phyloP scores from a whole-genome alignment of 306 rosid genomes.

The Glycine tomentella region DNA sequence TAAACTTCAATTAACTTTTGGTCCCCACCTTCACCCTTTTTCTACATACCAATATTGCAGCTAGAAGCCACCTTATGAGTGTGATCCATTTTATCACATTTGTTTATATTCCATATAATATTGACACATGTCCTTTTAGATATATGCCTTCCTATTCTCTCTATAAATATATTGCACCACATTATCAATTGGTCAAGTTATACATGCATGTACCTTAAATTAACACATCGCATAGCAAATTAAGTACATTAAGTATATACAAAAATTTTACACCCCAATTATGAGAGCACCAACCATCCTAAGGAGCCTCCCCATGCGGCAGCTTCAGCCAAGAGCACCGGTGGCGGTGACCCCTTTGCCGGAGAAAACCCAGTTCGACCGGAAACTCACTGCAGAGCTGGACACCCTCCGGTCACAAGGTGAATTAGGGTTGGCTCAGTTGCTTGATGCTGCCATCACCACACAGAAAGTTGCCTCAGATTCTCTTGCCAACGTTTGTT shows the following conservation, averaged over 20 bases:
- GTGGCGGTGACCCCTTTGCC: slow-evolving; percentile 49
- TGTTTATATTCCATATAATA: slow-evolving; percentile 7
- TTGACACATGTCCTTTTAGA: slow-evolving; percentile 34
- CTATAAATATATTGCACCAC: slow-evolving; percentile 29
- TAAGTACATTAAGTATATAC: no score
- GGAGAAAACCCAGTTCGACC: slow-evolving; percentile 41
- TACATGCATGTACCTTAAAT: background rate
- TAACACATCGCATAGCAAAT: background rate
- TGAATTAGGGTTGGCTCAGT: slow-evolving; percentile 42
- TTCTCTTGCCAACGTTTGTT: slow-evolving; percentile 33
- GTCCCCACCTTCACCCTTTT: slow-evolving; percentile 38
- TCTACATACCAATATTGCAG: slow-evolving; percentile 35
- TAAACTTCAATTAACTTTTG: background rate
- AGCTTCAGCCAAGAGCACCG: slow-evolving; percentile 1
- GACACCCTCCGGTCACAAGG: slow-evolving; percentile 35
- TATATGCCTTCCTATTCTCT: slow-evolving; percentile 4
- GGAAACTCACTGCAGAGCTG: slow-evolving; percentile 47
- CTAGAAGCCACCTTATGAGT: slow-evolving; percentile 40
- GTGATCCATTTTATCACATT: background rate
- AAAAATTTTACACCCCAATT: background rate
- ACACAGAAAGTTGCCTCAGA: slow-evolving; percentile 55
- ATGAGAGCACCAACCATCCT: slow-evolving; percentile 55
- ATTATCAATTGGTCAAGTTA: slow-evolving; percentile 28
- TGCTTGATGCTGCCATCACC: slow-evolving; percentile 54
- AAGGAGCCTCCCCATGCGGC: slow-evolving; percentile 46